A percentile compares a stretch with the other conserved stretches of the same genome.
Evolutionary conservation across 2,329 filamentous ascomycete genomes (phyloP).

Genomic region (Sporothrix protearum): DNA sequence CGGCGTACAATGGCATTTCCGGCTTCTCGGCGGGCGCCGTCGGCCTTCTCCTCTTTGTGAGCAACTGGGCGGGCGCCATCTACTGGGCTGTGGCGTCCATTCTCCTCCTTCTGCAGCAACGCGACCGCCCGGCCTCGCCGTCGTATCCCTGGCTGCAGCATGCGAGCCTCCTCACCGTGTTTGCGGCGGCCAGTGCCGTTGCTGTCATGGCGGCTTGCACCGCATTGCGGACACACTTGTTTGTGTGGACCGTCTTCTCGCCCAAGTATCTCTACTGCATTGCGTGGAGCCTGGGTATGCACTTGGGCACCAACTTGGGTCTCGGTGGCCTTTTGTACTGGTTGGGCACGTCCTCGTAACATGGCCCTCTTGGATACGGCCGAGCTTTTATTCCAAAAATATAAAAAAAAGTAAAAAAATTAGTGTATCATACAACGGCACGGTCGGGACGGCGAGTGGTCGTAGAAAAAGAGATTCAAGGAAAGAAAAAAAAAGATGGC

Average conservation of each 20-base stretch:
- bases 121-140: background rate
- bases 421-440: background rate
- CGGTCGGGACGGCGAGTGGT: background rate
- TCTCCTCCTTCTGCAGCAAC: conserved; percentile 45
- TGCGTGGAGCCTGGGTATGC: conserved; percentile 81
- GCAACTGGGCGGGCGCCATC: conserved; percentile 88
- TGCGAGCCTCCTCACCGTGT: conserved; percentile 64
- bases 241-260: conserved; percentile 98
- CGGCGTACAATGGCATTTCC: conserved; percentile 86
- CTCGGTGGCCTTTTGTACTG: conserved; percentile 58
- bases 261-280: conserved; percentile 93
- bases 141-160: conserved; percentile 42
- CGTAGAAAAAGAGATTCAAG: background rate
- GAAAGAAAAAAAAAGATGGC: background rate
- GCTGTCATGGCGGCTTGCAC: conserved; percentile 89
- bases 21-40: conserved; percentile 79
- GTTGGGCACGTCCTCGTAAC: conserved; percentile 39
- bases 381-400: background rate
- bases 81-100: conserved; percentile 74
- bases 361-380: background rate
- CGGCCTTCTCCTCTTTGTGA: conserved; percentile 75
- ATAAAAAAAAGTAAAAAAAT: too few relatives aligned
- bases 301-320: conserved; percentile 68
- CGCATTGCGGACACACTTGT: conserved; percentile 78
- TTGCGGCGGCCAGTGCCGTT: conserved; percentile 60